Conservation (phyloP, 2,329 filamentous ascomycete species). For the Diaporthe batatas region DNA sequence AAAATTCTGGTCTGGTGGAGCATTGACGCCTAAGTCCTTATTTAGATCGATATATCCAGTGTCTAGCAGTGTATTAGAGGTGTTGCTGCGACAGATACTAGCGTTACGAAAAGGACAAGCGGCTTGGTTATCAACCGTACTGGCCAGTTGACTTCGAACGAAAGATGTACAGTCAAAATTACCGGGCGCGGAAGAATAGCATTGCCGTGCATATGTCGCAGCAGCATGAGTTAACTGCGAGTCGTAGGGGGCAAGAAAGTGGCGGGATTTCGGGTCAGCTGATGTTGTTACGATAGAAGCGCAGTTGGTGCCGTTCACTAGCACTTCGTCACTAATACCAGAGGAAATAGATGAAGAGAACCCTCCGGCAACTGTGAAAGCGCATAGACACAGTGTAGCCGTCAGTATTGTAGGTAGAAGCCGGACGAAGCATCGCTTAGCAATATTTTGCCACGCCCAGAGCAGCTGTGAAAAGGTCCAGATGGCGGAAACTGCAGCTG, state of each 20-base stretch:
- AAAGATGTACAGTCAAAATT: conserved; percentile 17
- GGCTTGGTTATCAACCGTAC: conserved; percentile 22
- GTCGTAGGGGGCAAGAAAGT: no score
- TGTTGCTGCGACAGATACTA: conserved; percentile 35
- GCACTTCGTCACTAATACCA: conserved; percentile 6
- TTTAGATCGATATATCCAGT: conserved; percentile 43
- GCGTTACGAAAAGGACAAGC: conserved; percentile 43
- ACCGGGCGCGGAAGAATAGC: conserved; percentile 28
- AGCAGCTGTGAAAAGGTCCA: background rate
- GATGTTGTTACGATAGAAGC: background rate
- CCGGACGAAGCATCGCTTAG: background rate
- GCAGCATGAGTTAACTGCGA: background rate
- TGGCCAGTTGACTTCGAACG: background rate
- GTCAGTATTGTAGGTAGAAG: background rate
- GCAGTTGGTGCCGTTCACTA: conserved; percentile 38
- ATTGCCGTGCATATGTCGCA: conserved; percentile 41
- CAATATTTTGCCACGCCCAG: conserved; percentile 4
- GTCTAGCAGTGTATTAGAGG: conserved; percentile 39
- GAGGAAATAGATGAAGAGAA: conserved; percentile 16
- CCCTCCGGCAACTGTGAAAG: conserved; percentile 23
- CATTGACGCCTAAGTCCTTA: conserved; percentile 45
- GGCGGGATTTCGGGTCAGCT: background rate
- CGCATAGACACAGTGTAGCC: background rate
- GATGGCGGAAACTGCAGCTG: background rate
- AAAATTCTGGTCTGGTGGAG: conserved; percentile 40